phyloP scores from a whole-genome alignment of 352 stramenopile species.

The Globisporangium spinosum region DNA sequence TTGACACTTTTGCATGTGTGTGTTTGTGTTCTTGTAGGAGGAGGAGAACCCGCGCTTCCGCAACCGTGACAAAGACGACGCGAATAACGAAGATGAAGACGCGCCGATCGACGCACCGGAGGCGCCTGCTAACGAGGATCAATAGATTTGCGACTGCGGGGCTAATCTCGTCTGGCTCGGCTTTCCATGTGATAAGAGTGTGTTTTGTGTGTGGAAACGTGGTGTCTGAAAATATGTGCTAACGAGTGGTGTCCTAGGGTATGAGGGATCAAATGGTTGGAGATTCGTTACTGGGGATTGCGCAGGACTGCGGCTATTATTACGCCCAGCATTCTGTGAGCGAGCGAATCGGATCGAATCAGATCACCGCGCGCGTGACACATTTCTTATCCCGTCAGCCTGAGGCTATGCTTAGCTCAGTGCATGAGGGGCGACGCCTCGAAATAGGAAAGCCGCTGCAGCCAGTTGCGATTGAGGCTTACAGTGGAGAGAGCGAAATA shows the following conservation, averaged over 20 bases:
- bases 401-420: background rate
- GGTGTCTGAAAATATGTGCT: background rate
- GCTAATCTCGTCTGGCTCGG: background rate
- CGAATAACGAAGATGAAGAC: slow-evolving; percentile 21
- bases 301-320: background rate
- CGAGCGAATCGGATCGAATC: background rate
- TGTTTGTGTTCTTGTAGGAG: slow-evolving; percentile 19
- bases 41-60: slow-evolving; percentile 66
- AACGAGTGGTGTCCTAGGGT: background rate
- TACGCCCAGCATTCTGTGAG: background rate
- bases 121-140: slow-evolving; percentile 2
- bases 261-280: background rate
- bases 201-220: background rate
- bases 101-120: slow-evolving; percentile 9
- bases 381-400: background rate
- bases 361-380: background rate
- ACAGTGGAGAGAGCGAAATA: background rate
- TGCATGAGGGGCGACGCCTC: background rate
- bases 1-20: background rate
- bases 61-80: slow-evolving; percentile 38
- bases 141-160: background rate
- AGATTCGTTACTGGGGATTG: background rate
- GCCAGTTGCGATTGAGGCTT: background rate
- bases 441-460: background rate
- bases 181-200: background rate